phyloP scores from a whole-genome alignment of 768 basidiomycete species.

The Terana coerulea region DNA sequence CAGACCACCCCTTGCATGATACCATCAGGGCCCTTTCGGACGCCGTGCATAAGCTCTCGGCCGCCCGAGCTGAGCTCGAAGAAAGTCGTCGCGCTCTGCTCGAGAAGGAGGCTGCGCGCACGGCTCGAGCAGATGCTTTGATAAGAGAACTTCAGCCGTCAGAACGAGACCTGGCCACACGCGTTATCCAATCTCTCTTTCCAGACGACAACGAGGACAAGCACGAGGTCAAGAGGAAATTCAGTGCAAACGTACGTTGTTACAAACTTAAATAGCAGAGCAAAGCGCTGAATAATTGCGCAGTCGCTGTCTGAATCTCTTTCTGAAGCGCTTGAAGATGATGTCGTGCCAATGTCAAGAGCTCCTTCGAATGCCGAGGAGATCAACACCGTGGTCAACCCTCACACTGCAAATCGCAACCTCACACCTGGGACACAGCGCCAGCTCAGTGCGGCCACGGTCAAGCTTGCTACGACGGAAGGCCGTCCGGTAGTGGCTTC shows the following conservation, averaged over 20 bases:
- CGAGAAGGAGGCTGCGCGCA: slow-evolving; percentile 57
- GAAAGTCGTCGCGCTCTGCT: slow-evolving; percentile 45
- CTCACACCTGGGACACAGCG: neutral
- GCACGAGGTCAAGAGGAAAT: slow-evolving; percentile 51
- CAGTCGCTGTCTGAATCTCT: slow-evolving; percentile 46
- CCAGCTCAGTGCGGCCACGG: neutral
- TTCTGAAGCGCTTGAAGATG: slow-evolving; percentile 47
- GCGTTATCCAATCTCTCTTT: slow-evolving; percentile 66
- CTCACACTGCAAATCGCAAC: neutral
- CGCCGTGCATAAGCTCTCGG: slow-evolving; percentile 55
- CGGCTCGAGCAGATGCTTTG: slow-evolving; percentile 48
- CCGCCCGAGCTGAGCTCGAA: slow-evolving; percentile 61
- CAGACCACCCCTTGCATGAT: slow-evolving; percentile 57
- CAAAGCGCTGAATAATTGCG: neutral
- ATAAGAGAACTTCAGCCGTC: slow-evolving; percentile 53
- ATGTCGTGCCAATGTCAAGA: slow-evolving; percentile 33
- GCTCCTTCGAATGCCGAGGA: slow-evolving; percentile 23
- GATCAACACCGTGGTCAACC: slow-evolving; percentile 6
- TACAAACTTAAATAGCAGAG: neutral
- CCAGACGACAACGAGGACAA: slow-evolving; percentile 39
- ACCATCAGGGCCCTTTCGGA: slow-evolving; percentile 68
- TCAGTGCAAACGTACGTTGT: slow-evolving; percentile 53
- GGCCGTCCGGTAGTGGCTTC: slow-evolving; percentile 2
- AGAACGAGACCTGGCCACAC: slow-evolving; percentile 64
- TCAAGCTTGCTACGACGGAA: neutral